Evolutionary conservation across 331 rosid species (phyloP), one percentile per base, ranked within the genome.

Genomic region (Stylosanthes scabra): DNA sequence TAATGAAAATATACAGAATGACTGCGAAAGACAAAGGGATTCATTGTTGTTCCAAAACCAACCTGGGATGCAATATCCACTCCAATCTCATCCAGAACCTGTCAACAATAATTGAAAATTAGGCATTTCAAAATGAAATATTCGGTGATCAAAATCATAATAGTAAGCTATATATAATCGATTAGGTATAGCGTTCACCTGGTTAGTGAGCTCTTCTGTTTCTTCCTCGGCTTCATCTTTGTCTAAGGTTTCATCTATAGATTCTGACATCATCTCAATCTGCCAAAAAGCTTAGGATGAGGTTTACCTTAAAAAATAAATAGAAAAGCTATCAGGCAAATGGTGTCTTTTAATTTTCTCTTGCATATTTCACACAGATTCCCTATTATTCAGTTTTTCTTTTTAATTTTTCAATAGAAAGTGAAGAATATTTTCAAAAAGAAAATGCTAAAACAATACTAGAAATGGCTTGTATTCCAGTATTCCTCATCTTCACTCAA

Each of bases 81-180:
- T 72, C 98, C 98, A 81, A 93, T 93, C 89, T 93, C 98, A 83
- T 93, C 98, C 14, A 93, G 97, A 82, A 93, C 98, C 98, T 93
- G 69, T n/a, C 44, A 83, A n/a, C 54, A 62, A 77, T 47, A 63
- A 63, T 68, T 57, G 57, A 67, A 81, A 80, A 70, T 69, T 63
- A 75, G 65, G 25, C 7, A 9, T 20, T 64, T 55, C 46, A 51
- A 5, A 59, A 37, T 54, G 40, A 55, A 58, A 60, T 4, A 39
- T 25, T 50, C 39, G 37, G 3, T 2, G 37, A 31, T 3, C 37
- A 31, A 31, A 55, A 15, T 42, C 70, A 46, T 41, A 62, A 28
- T 37, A 55, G 25, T 31, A 78, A 78, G 58, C 25, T 66, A 51
- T 57, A 61, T 67, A 61, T 67, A 34, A 63, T 28, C 62, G 73